phyloP scores from a whole-genome alignment of 495 filamentous ascomycete genomes.

The Bacidia gigantensis region DNA sequence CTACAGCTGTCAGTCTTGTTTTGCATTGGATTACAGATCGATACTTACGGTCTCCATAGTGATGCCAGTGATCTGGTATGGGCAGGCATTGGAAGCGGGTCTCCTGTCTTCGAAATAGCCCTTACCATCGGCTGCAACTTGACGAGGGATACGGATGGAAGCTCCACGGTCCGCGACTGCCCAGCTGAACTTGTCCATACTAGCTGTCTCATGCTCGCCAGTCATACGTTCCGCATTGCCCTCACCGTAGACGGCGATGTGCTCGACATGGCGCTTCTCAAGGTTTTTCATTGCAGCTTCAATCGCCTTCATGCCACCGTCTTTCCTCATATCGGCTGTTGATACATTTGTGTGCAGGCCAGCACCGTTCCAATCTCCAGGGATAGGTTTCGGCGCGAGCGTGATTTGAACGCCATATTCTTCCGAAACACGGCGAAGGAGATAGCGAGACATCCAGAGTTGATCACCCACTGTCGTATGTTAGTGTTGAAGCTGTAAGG shows the following conservation, averaged over 20 bases:
- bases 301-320: slow-evolving; percentile 90
- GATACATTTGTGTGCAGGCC: slow-evolving; percentile 97
- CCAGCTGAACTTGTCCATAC: slow-evolving; percentile 87
- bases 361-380: slow-evolving; percentile 98
- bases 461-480: slow-evolving; percentile 68
- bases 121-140: slow-evolving; percentile 80
- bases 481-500: slow-evolving; percentile 12
- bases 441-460: slow-evolving; percentile 93
- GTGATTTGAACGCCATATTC: slow-evolving; percentile 96
- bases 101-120: slow-evolving; percentile 98
- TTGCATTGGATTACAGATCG: neutral
- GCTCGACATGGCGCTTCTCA: slow-evolving; percentile 76
- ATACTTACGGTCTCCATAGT: slow-evolving; percentile 55
- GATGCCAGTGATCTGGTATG: slow-evolving; percentile 92
- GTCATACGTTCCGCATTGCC: slow-evolving; percentile 82
- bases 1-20: neutral
- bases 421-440: slow-evolving; percentile 91
- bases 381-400: slow-evolving; percentile 94
- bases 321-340: slow-evolving; percentile 68
- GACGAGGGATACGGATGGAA: slow-evolving; percentile 83
- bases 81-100: slow-evolving; percentile 89
- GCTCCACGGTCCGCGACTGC: slow-evolving; percentile 95
- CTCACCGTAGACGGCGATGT: slow-evolving; percentile 95
- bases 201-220: slow-evolving; percentile 86
- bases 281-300: slow-evolving; percentile 81